These are phyloP conservation scores for Ophidiomyces ophidiicola DNA, from an alignment of 2,329 filamentous ascomycete species.

Conservation along the genomic window DNA sequence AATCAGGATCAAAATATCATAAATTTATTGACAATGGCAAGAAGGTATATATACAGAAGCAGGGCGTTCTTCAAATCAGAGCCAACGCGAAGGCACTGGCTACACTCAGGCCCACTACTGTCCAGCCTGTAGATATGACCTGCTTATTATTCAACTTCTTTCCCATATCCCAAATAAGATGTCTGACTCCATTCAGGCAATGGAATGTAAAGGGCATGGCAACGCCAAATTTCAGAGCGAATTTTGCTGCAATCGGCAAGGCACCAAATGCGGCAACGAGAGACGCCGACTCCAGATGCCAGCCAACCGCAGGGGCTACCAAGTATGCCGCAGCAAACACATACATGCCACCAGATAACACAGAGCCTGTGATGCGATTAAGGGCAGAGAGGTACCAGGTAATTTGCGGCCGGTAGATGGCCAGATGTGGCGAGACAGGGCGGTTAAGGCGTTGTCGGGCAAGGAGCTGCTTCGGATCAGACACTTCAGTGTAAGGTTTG, in stretches of 20 bases:
- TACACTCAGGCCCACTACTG: slow-evolving; percentile 46
- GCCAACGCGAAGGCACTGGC: slow-evolving; percentile 39
- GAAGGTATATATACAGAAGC: slow-evolving; percentile 8
- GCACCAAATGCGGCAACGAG: slow-evolving; percentile 53
- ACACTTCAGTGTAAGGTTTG: slow-evolving; percentile 19
- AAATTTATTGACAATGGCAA: slow-evolving; percentile 11
- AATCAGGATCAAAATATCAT: not conserved
- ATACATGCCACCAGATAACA: slow-evolving; percentile 64
- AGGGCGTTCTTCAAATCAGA: slow-evolving; percentile 28
- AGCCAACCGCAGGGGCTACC: slow-evolving; percentile 60
- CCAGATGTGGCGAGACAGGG: slow-evolving; percentile 72
- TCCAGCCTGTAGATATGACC: slow-evolving; percentile 55
- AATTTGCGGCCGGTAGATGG: slow-evolving; percentile 76
- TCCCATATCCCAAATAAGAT: slow-evolving; percentile 59
- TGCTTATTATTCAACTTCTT: slow-evolving; percentile 50
- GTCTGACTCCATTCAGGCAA: slow-evolving; percentile 55
- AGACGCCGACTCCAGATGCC: slow-evolving; percentile 53
- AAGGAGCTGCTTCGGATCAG: slow-evolving; percentile 47
- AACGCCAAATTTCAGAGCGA: slow-evolving; percentile 45
- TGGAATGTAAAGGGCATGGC: slow-evolving; percentile 59
- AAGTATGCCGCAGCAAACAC: slow-evolving; percentile 71
- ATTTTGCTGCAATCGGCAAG: slow-evolving; percentile 48
- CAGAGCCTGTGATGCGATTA: slow-evolving; percentile 72
- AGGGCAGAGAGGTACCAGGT: slow-evolving; percentile 66
- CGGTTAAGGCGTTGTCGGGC: slow-evolving; percentile 67